Base-by-base conservation (phyloP, 2,329 filamentous ascomycete genomes). In the Calonectria hawksworthii region DNA sequence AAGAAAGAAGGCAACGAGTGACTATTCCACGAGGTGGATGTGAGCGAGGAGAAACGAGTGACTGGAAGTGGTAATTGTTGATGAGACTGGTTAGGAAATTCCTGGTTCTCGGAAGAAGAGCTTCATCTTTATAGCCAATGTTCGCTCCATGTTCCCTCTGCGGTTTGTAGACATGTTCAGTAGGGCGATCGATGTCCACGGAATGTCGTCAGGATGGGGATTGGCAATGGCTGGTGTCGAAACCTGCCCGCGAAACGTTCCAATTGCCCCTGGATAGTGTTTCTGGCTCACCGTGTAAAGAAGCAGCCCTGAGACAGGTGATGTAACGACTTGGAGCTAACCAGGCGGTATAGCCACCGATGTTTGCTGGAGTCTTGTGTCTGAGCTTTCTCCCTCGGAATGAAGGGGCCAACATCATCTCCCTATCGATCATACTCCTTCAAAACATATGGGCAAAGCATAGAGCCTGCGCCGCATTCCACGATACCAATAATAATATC, bases 1-100 rank as follows among this genome's bases (percentile, higher is more conserved):
- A 36, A 51, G 32, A 63, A 69, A 54, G 30, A 18, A 36, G 16
- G 65, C 26, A 63, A 52, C n/a, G 56, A 70, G 41, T 54, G 65
- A 54, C 23, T 7, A 51, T 51, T 70, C 56, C 68, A 64, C 68
- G 18, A 64, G 38, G 68, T 70, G 41, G 68, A 63, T 52, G 50
- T 68, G 41, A 30, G 47, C 14, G 34, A 28, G 38, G 50, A 64
- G 23, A 16, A 70, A 70, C 26, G 68, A 70, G 68, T 52, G 68
- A 70, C 30, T 34, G 18, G 41, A 50, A 54, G 34, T 56, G 23
- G 13, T 8, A 68, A 23, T 26, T 56, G 65, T 26, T 68, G 65
- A 54, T 38, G 34, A 67, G 16, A 23, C 18, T 68, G 13, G 9
- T 59, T 21, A 26, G 28, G 23, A 41, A 63, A 3, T 2, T 26